Percentiles rank a stretch among this genome's conserved stretches.
Evolutionary conservation across 148 eudicot species (phyloP).

Genomic region (Linanthus parryae): DNA sequence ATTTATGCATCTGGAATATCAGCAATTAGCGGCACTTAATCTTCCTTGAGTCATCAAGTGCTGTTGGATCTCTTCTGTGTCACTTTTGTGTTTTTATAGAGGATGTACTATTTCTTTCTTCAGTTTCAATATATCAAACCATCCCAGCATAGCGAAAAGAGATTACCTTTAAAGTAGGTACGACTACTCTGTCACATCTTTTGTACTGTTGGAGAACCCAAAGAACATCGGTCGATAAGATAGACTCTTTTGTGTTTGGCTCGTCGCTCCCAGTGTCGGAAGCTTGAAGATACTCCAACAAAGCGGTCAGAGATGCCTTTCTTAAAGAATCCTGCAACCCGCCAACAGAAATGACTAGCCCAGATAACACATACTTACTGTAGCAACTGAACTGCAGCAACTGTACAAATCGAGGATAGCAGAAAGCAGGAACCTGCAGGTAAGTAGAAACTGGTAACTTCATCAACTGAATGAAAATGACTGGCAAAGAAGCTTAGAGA

Average conservation of each 20-base stretch:
- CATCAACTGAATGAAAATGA: constrained; percentile 8
- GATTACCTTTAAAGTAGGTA: constrained; percentile 85
- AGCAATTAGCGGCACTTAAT: no score
- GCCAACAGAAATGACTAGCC: constrained; percentile 80
- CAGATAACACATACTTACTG: constrained; percentile 65
- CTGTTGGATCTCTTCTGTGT: no score
- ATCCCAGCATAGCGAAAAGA: no score
- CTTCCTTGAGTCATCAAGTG: no score
- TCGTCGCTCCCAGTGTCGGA: constrained; percentile 20
- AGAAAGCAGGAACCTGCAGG: constrained; percentile 75
- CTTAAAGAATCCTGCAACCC: constrained; percentile 88
- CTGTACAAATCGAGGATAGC: constrained; percentile 69
- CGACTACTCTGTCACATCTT: constrained; percentile 75
- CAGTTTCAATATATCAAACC: no score
- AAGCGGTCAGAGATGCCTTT: constrained; percentile 75
- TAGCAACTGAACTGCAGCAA: constrained; percentile 70
- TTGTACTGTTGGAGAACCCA: constrained; percentile 82
- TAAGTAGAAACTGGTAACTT: constrained; percentile 1
- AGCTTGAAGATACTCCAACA: constrained; percentile 61
- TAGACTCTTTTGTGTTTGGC: constrained; percentile 40
- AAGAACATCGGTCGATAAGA: constrained; percentile 56
- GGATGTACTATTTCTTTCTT: no score
- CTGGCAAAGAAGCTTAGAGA: constrained; percentile 3
- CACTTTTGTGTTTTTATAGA: no score
- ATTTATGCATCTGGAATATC: no score